Percentiles rank a stretch among this genome's conserved stretches.
Conservation (phyloP, 306 rosid species). For the Corylus avellana region DNA sequence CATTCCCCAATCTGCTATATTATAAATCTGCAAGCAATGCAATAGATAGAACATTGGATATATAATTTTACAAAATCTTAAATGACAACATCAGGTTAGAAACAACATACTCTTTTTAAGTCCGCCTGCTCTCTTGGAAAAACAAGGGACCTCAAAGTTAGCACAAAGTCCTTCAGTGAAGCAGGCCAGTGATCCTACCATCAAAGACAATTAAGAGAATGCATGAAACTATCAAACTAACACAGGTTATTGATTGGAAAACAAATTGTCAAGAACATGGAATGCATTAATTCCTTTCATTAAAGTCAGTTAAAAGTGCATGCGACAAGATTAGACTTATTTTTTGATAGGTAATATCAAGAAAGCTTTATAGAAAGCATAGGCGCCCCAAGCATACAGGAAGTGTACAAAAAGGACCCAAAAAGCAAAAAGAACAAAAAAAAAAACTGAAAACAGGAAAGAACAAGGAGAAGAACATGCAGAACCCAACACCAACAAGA, state of each 20-base stretch:
- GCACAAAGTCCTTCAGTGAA: conserved; percentile 59
- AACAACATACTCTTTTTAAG: conserved; percentile 50
- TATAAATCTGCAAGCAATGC: no score
- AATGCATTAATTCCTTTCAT: not conserved
- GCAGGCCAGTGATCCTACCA: conserved; percentile 81
- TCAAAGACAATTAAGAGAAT: not conserved
- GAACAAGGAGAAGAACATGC: no score
- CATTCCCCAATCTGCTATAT: no score
- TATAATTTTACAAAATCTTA: not conserved
- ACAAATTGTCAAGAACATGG: not conserved
- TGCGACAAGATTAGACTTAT: not conserved
- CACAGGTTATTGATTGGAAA: not conserved
- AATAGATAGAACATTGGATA: conserved; percentile 15
- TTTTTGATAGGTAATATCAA: no score
- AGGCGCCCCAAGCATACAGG: no score
- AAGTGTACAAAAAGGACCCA: no score
- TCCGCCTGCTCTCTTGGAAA: conserved; percentile 64
- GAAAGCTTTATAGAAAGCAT: no score
- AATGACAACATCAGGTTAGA: not conserved
- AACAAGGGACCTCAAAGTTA: conserved; percentile 59
- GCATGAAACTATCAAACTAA: not conserved
- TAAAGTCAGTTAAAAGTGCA: not conserved
- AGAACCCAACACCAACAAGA: no score
- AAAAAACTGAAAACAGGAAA: no score
- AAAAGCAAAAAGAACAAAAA: no score